Base-by-base conservation (phyloP, 441 rosid genomes). In the Rhodomyrtus psidioides region DNA sequence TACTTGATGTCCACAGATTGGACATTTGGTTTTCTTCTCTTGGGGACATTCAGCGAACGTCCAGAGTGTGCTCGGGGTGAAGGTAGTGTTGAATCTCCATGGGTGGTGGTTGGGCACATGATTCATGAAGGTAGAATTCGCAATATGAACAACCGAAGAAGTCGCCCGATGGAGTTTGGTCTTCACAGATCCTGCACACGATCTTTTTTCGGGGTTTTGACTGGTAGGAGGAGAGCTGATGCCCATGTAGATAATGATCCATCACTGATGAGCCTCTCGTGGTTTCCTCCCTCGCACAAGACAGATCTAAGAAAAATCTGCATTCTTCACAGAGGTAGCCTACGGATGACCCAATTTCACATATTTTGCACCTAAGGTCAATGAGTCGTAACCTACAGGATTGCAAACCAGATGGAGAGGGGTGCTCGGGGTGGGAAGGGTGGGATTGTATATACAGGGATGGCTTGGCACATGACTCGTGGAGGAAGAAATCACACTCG, bases 181-280 rank as follows among this genome's bases (percentile, higher is more conserved):
- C 70, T 3, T 2, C 0, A 15, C 70, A 27, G 2, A 14, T 6
- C 0, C 5, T 2, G 70, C 70, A 59, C 1, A 0, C 0, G 39
- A 59, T 27, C 39, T 1, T 5, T 6, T 30, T 58, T 0, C 2
- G 30, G 9, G 30, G n/a, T 58, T n/a, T 58, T 0, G 30, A 58
- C n/a, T n/a, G 30, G 30, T 58, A 58, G 62, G 62, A 58, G 62
- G 30, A 58, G 17, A 58, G 62, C 28, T 58, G 62, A 58, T n/a
- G 62, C 30, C 4, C 14, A 58, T 58, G 62, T 28, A 58, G 8
- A n/a, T 28, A 3, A 58, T 58, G 62, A n/a, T 58, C 17, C 28
- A 58, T 58, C 62, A n/a, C 30, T 6, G 62, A 58, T n/a, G 28
- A 7, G 8, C 9, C 17, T 58, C 0, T n/a, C 14, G 30, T n/a